phyloP scores from a whole-genome alignment of 2,329 filamentous ascomycete genomes.

The Bipolaris zeicola region DNA sequence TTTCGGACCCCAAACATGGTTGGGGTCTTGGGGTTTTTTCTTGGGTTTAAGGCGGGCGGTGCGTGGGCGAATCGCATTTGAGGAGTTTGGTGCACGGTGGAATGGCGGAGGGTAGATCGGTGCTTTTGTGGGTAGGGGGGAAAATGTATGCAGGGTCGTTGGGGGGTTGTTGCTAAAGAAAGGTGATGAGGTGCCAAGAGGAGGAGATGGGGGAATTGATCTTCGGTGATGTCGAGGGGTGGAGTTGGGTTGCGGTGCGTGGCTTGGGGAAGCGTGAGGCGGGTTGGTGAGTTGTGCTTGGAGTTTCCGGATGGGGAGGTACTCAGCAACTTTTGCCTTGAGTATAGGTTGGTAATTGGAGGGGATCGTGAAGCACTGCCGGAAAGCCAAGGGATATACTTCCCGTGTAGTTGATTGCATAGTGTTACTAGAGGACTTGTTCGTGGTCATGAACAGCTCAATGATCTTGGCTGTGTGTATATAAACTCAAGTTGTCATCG shows the following conservation, averaged over 20 bases:
- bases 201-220: too few relatives aligned
- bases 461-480: background rate
- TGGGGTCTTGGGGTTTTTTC: background rate
- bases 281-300: background rate
- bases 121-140: too few relatives aligned
- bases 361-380: background rate
- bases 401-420: background rate
- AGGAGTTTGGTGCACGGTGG: too few relatives aligned
- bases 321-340: background rate
- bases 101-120: too few relatives aligned
- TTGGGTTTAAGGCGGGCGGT: background rate
- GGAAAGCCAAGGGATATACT: background rate
- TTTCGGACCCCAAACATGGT: background rate
- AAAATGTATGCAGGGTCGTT: too few relatives aligned
- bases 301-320: background rate
- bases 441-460: background rate
- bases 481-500: background rate
- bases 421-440: background rate
- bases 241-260: background rate
- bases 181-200: too few relatives aligned
- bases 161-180: too few relatives aligned
- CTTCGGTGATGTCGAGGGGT: too few relatives aligned
- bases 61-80: too few relatives aligned
- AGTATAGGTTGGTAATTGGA: background rate
- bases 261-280: background rate